These are phyloP conservation scores for Fusarium sp. DNA, from an alignment of 2,329 filamentous ascomycete species.

Conservation along the genomic window DNA sequence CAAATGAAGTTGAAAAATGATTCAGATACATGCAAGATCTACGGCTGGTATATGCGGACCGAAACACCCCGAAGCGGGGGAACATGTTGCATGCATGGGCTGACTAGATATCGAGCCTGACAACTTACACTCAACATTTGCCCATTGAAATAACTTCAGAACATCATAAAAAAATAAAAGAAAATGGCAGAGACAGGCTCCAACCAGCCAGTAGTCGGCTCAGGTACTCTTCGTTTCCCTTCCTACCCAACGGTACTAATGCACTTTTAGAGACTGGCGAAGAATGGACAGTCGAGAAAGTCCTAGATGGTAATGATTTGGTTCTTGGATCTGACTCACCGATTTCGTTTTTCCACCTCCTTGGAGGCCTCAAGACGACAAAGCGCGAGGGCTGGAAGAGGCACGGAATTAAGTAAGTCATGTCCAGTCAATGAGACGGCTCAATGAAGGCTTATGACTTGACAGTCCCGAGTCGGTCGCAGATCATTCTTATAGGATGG, in stretches of 20 bases:
- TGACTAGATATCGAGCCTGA: conserved; percentile 4
- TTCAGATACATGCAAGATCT: conserved; percentile 4
- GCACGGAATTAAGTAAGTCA: conserved; percentile 74
- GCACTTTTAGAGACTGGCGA: conserved; percentile 13
- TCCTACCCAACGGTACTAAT: conserved; percentile 1
- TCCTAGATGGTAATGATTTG: conserved; percentile 71
- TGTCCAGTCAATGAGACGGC: neutral
- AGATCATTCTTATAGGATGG: conserved; percentile 99
- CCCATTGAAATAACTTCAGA: neutral
- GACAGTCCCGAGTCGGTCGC: conserved; percentile 87
- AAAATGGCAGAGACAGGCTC: conserved; percentile 20
- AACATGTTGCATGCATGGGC: conserved; percentile 5
- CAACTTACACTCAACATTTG: neutral
- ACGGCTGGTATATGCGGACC: conserved; percentile 18
- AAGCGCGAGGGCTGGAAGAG: conserved; percentile 96
- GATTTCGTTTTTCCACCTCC: conserved; percentile 91
- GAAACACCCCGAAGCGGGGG: conserved; percentile 28
- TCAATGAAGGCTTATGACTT: conserved; percentile 3
- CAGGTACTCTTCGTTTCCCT: neutral
- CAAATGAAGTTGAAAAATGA: neutral
- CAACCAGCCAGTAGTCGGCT: neutral
- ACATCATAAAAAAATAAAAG: neutral
- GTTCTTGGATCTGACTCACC: conserved; percentile 77
- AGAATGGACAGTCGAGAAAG: conserved; percentile 70
- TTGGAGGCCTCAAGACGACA: conserved; percentile 94